Base-by-base conservation (phyloP, 371 early-diverging fungal genomes). In the Rhizomucor pusillus region DNA sequence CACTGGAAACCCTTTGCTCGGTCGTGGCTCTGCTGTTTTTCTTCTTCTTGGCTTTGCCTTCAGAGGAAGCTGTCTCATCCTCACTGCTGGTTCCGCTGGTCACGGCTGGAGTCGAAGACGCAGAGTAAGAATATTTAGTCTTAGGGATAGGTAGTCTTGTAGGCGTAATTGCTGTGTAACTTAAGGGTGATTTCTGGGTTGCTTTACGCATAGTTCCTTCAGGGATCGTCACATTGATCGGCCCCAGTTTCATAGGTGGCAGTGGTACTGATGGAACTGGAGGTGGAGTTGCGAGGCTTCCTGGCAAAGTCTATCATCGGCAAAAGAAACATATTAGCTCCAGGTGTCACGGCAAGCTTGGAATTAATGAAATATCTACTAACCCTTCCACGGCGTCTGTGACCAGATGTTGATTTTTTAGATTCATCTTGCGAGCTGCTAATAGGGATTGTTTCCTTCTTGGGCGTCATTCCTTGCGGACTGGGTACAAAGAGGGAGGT, bases 171-270 rank as follows among this genome's bases (percentile, higher is more conserved):
- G 55, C 47, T 33, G 41, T 59, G 9, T 56, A 41, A 5, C 47
- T 34, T 12, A 25, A 22, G 3, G 65, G 56, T 13, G 65, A 56
- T 18, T 59, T 50, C 12, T 46, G 24, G n/a, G 57, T 35, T 23
- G 49, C 23, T 25, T 56, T 47, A 2, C 54, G 45, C 9, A 39
- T 33, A 16, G 22, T 34, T 18, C 25, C 46, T 19, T 48, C 35
- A 46, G 20, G 54, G 65, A 65, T 51, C 9, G 66, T 59, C 34
- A 71, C 43, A 33, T 51, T 65, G 14, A 78, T 36, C 2, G 79
- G 79, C 39, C 75, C 79, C 2, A 78, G 66, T 56, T 78, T 78
- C 69, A 78, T 73, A 14, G 79, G 79, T 35, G 79, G 79, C 19
- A 78, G 40, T n/a, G 71, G 50, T 34, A 72, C 43, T 10, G 79